Evolutionary conservation across 2,329 filamentous ascomycete genomes (phyloP).

Genomic region (Ophiosphaerella korrae): DNA sequence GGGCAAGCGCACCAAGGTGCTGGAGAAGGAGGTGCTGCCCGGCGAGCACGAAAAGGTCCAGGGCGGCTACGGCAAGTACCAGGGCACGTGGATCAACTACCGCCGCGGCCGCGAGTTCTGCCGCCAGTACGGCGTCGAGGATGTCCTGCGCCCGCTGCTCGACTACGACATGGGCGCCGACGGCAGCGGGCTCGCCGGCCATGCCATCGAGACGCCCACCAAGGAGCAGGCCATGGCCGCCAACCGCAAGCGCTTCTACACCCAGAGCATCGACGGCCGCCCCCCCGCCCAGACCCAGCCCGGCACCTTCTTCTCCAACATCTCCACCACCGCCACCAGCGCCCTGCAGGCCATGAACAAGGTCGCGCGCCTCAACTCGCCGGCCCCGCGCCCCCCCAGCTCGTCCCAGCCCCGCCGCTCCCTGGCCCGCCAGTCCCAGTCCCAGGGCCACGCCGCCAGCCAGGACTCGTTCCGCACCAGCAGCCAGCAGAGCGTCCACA

Average conservation of each 20-base stretch:
- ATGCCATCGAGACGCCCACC: constrained; percentile 89
- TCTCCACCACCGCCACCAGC: constrained; percentile 88
- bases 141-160: constrained; percentile 73
- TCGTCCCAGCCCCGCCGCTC: constrained; percentile 70
- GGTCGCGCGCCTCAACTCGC: constrained; percentile 84
- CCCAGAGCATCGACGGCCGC: constrained; percentile 70
- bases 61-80: constrained; percentile 97
- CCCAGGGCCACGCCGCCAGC: constrained; percentile 66
- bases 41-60: constrained; percentile 99
- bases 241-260: constrained; percentile 86
- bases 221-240: constrained; percentile 99
- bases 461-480: constrained; percentile 71
- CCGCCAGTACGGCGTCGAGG: constrained; percentile 76
- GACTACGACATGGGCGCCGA: constrained; percentile 82
- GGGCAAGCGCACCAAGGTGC: constrained; percentile 93
- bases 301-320: constrained; percentile 96
- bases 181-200: constrained; percentile 62
- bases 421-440: constrained; percentile 72
- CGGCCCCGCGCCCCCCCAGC: constrained; percentile 66
- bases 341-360: constrained; percentile 97
- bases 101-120: constrained; percentile 92
- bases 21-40: constrained; percentile 96
- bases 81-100: constrained; percentile 98
- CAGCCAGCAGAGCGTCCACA: constrained; percentile 78
- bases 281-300: constrained; percentile 65